Conservation (phyloP, 805 yeast species). For the Torulaspora maleeae region DNA sequence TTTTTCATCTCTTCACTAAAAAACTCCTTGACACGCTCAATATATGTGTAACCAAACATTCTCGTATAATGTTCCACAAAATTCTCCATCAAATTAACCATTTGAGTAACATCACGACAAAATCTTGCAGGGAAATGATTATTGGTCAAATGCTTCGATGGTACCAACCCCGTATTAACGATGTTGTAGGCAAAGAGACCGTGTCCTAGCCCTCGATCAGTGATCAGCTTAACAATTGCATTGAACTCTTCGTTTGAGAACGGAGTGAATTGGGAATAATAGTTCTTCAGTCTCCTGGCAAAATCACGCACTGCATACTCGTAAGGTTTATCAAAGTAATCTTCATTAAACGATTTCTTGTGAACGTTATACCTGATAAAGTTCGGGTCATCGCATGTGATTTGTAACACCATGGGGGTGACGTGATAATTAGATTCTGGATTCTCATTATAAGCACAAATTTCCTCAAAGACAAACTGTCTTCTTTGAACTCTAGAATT, state of each 20-base stretch:
- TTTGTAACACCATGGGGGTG: conserved; percentile 53
- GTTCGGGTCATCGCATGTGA: conserved; percentile 50
- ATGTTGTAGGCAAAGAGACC: conserved; percentile 24
- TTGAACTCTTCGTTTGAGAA: conserved; percentile 25
- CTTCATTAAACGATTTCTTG: conserved; percentile 58
- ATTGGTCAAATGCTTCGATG: conserved; percentile 10
- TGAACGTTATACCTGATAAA: conserved; percentile 57
- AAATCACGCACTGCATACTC: conserved; percentile 55
- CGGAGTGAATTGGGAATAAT: conserved; percentile 35
- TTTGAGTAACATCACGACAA: conserved; percentile 13
- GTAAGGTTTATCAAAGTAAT: conserved; percentile 51
- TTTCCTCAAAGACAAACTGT: conserved; percentile 25
- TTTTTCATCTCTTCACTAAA: conserved; percentile 12
- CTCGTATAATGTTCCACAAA: conserved; percentile 24
- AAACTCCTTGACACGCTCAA: conserved; percentile 21
- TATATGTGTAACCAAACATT: conserved; percentile 22
- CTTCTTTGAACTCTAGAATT: conserved; percentile 48
- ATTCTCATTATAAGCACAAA: conserved; percentile 20
- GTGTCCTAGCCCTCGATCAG: conserved; percentile 12
- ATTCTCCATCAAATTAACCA: conserved; percentile 18
- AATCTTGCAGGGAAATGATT: conserved; percentile 18
- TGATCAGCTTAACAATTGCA: conserved; percentile 9
- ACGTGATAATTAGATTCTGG: conserved; percentile 27
- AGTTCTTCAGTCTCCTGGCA: conserved; percentile 50
- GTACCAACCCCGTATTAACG: conserved; percentile 20